phyloP scores from a whole-genome alignment of 2,329 filamentous ascomycete species.

The Colletotrichum lupini region DNA sequence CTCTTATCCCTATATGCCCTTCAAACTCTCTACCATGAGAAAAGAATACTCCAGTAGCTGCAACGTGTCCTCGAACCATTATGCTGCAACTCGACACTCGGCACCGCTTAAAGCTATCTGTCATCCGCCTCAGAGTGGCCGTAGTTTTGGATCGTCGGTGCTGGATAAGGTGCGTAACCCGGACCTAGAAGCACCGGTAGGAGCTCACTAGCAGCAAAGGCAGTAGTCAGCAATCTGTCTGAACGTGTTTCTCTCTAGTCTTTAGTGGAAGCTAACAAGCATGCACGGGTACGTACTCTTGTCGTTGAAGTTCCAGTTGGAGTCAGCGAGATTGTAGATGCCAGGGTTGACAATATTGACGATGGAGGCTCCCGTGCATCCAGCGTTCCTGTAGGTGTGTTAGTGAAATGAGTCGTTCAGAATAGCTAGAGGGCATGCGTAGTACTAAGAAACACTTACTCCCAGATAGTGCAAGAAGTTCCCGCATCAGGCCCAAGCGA shows the following conservation, averaged over 20 bases:
- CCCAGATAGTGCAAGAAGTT: slow-evolving; percentile 1
- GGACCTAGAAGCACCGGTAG: neutral
- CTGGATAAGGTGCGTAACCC: neutral
- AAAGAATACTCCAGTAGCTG: neutral
- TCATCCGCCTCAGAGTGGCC: too few relatives aligned
- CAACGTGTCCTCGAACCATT: neutral
- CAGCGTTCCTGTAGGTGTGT: neutral
- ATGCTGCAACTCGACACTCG: neutral
- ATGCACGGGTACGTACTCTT: neutral
- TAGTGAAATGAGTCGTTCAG: neutral
- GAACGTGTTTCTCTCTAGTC: neutral
- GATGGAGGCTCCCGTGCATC: neutral
- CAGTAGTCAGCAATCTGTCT: neutral
- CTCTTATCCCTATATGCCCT: neutral
- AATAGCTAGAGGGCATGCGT: neutral
- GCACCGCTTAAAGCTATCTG: too few relatives aligned
- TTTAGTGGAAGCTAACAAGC: neutral
- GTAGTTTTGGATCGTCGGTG: neutral
- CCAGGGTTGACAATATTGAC: slow-evolving; percentile 2
- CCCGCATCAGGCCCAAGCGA: neutral
- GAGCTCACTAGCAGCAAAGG: neutral
- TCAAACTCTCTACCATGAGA: neutral
- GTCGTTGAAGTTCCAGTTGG: slow-evolving; percentile 6
- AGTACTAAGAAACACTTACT: neutral
- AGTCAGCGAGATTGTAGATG: neutral